Percentiles rank a stretch among this genome's conserved stretches.
Conservation (phyloP, 2,329 filamentous ascomycete species). For the Neopestalotiopsis sp. region DNA sequence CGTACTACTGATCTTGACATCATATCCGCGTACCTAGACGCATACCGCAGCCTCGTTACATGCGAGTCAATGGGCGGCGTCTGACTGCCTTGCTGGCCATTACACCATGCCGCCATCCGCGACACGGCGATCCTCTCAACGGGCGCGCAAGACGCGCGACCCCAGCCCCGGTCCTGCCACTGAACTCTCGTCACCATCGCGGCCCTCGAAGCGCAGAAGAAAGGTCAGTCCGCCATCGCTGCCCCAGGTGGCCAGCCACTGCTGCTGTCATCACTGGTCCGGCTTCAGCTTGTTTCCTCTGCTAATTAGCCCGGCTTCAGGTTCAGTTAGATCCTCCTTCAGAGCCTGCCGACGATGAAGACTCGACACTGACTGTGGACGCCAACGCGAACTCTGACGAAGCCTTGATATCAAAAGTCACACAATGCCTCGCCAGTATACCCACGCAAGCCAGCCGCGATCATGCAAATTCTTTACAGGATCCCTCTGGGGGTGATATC, state of each 20-base stretch:
- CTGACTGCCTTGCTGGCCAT: constrained; percentile 2
- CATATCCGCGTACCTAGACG: not conserved
- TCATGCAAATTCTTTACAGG: constrained; percentile 68
- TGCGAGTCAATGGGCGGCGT: constrained; percentile 12
- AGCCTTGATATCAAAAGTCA: constrained; percentile 60
- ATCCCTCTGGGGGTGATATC: constrained; percentile 62
- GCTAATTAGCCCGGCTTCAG: constrained; percentile 20
- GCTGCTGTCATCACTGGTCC: not conserved
- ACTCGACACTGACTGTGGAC: constrained; percentile 47
- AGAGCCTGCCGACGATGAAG: constrained; percentile 51
- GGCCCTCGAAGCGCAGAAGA: constrained; percentile 69
- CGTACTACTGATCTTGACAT: not conserved
- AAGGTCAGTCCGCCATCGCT: constrained; percentile 47
- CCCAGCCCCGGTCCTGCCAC: constrained; percentile 37
- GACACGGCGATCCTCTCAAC: constrained; percentile 43
- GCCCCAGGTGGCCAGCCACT: not conserved
- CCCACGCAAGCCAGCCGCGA: constrained; percentile 65
- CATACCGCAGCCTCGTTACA: not conserved
- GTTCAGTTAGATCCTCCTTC: constrained; percentile 39
- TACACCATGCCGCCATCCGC: constrained; percentile 43
- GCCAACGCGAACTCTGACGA: constrained; percentile 43
- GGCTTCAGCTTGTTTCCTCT: not conserved
- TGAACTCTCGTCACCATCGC: constrained; percentile 62
- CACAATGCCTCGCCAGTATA: constrained; percentile 53
- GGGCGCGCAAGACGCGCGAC: constrained; percentile 38